Percentiles rank a stretch among this genome's conserved stretches.
These are phyloP conservation scores for Meripilus lineatus DNA, from an alignment of 1,284 basidiomycete species.

Conservation along the genomic window DNA sequence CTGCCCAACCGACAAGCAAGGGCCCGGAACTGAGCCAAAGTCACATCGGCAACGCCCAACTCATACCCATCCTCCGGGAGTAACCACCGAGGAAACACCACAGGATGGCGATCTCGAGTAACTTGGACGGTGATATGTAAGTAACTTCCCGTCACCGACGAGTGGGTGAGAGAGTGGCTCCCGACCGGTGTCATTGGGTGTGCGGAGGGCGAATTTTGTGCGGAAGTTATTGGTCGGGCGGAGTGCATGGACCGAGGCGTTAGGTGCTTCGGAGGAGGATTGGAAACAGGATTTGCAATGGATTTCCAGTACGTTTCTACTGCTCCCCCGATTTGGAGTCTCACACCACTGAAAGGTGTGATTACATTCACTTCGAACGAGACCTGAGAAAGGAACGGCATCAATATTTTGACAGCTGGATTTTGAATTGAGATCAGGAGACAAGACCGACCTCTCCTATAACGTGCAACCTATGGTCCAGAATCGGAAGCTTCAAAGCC, in stretches of 20 bases:
- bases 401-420: constrained; percentile 10
- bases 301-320: constrained; percentile 98
- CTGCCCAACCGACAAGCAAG: constrained; percentile 56
- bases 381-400: constrained; percentile 45
- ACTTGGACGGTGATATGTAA: constrained; percentile 87
- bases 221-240: constrained; percentile 39
- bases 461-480: constrained; percentile 91
- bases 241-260: constrained; percentile 24
- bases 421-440: constrained; percentile 15
- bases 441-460: constrained; percentile 98
- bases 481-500: constrained; percentile 72
- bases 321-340: constrained; percentile 93
- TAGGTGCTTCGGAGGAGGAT: constrained; percentile 19
- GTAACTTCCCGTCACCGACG: constrained; percentile 86
- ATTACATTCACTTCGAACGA: constrained; percentile 88
- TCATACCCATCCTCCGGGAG: constrained; percentile 76
- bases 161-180: constrained; percentile 69
- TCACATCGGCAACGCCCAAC: constrained; percentile 81
- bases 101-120: constrained; percentile 85
- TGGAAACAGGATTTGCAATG: constrained; percentile 46
- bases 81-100: constrained; percentile 69
- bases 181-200: constrained; percentile 39
- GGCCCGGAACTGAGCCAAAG: constrained; percentile 71
- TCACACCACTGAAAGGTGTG: constrained; percentile 88
- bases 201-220: constrained; percentile 62